Base-by-base conservation (phyloP, 805 yeast genomes). In the Isabelozyma rhagii region DNA sequence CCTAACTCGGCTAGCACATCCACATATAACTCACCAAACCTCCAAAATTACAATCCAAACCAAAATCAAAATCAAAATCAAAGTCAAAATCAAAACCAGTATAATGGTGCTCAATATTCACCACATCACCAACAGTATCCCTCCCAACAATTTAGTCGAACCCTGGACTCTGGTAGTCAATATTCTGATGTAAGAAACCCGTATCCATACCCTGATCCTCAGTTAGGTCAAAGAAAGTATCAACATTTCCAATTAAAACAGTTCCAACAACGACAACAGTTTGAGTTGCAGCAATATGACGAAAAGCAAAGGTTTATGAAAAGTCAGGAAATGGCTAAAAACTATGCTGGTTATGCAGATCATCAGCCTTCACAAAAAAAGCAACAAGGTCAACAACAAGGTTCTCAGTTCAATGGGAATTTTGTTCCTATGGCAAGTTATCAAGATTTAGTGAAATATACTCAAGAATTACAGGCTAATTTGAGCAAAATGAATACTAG, bases 401-500 rank as follows among this genome's bases (percentile, higher is more conserved):
- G 36, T 4, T 31, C 36, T 44, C 6, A 39, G 15, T 10, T 28
- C 44, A 10, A 51, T 36, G 47, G 48, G 9, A 57, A 56, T 15
- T 64, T 38, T 49, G 69, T 69, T 13, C 57, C 66, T 3, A 51
- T 63, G 47, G 59, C 62, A 4, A 62, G 59, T 46, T 71, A 71
- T 54, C 70, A 67, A 39, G 72, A 70, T 43, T 57, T 71, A 42
- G 66, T 67, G n/a, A 52, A 57, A 5, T 69, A 69, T 50, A 66
- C 74, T 3, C 66, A 63, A 17, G 48, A 59, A 1, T 54, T 71
- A n/a, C 72, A 70, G 49, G 63, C 61, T 9, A 62, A 54, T 40
- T 50, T 70, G 45, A 51, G 43, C 39, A 55, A 51, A 34, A 61
- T 71, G 57, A 67, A 64, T 48, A 48, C 59, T 14, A 45, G 74